These are phyloP conservation scores for Physcomitrium patens DNA, from an alignment of 225 moss, liverwort and hornwort genomes.

Conservation along the genomic window DNA sequence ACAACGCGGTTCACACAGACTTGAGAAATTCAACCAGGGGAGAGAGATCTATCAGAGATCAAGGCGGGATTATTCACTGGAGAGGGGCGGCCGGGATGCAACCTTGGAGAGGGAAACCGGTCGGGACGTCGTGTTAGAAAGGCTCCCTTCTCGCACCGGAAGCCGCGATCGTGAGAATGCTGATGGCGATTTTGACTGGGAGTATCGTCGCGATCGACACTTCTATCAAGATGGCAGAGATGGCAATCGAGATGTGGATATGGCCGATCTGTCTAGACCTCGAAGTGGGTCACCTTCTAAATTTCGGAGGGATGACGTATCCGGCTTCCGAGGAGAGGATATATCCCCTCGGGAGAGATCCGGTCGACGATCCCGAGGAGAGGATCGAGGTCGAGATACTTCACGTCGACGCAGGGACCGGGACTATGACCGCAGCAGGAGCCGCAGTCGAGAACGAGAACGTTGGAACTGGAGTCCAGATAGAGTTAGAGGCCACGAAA, in stretches of 20 bases:
- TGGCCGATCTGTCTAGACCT: conserved; percentile 65
- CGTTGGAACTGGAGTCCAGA: conserved; percentile 89
- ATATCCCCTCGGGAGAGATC: conserved; percentile 75
- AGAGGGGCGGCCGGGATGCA: conserved; percentile 48
- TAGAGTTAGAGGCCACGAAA: conserved; percentile 69
- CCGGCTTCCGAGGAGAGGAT: conserved; percentile 46
- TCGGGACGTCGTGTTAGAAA: conserved; percentile 44
- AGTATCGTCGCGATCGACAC: conserved; percentile 61
- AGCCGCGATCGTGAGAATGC: conserved; percentile 79
- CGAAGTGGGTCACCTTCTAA: conserved; percentile 63
- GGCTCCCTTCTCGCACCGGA: conserved; percentile 50
- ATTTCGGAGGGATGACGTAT: conserved; percentile 46
- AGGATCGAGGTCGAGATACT: conserved; percentile 59
- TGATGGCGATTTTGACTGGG: conserved; percentile 79
- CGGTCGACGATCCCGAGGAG: conserved; percentile 74
- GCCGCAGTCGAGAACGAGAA: conserved; percentile 91
- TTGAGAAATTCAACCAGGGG: conserved; percentile 71
- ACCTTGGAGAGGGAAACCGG: conserved; percentile 36
- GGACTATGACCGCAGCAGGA: conserved; percentile 86
- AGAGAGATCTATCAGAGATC: conserved; percentile 70
- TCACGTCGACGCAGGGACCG: conserved; percentile 74
- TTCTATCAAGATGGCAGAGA: conserved; percentile 70
- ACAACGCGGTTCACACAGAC: conserved; percentile 76
- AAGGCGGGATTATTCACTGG: conserved; percentile 55
- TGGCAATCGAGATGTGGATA: conserved; percentile 76